phyloP scores from a whole-genome alignment of 208 protist species.

The Crithidia thermophila region DNA sequence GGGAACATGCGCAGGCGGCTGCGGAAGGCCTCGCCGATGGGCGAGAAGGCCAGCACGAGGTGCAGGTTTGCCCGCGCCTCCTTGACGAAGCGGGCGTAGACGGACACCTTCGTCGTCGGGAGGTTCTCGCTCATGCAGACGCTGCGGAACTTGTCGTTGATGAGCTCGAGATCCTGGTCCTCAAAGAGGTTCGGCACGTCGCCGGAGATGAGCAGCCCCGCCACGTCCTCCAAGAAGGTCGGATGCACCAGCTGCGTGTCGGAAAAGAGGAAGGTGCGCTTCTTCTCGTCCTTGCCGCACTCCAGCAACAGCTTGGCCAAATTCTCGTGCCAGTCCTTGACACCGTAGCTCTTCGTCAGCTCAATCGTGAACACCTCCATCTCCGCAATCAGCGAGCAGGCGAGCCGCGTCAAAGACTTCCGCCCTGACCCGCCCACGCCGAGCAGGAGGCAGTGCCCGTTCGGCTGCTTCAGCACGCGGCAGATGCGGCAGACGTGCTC shows the following conservation, averaged over 20 bases:
- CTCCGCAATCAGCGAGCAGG: constrained; percentile 93
- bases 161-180: constrained; percentile 95
- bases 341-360: constrained; percentile 96
- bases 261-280: constrained; percentile 96
- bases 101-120: constrained; percentile 94
- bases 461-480: constrained; percentile 93
- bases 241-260: constrained; percentile 98
- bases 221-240: constrained; percentile 98
- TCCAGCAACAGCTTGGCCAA: constrained; percentile 93
- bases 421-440: constrained; percentile 98
- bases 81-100: constrained; percentile 96
- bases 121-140: constrained; percentile 91
- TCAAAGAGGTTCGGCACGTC: constrained; percentile 98
- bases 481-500: constrained; percentile 97
- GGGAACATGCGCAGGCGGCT: constrained; percentile 97
- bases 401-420: constrained; percentile 95
- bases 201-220: constrained; percentile 96
- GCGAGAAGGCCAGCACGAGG: constrained; percentile 96
- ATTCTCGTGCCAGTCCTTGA: constrained; percentile 96
- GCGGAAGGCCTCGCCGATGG: constrained; percentile 95
- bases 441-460: constrained; percentile 96
- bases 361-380: constrained; percentile 96
- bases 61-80: constrained; percentile 96
- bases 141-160: constrained; percentile 94
- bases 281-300: constrained; percentile 96